Base-by-base conservation (phyloP, 2,329 filamentous ascomycete species). In the Fusarium floridanum region DNA sequence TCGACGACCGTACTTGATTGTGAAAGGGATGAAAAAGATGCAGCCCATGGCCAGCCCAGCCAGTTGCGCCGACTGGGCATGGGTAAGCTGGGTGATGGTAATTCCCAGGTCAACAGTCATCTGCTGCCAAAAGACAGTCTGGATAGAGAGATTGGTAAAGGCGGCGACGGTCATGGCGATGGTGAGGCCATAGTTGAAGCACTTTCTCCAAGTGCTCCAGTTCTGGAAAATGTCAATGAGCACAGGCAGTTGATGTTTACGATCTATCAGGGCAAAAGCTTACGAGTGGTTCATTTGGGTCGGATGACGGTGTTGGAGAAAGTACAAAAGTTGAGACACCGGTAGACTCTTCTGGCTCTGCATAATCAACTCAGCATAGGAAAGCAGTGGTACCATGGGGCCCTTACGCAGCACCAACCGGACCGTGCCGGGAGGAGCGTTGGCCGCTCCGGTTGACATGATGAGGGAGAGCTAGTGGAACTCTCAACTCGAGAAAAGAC, bases 1-100 rank as follows among this genome's bases (percentile, higher is more conserved):
- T 0, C 82, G 79, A 2, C 82, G 78, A 1, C 82, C 82, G 56
- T 81, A 83, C 48, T 82, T 83, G 66, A 80, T 78, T 2, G 81
- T 77, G 2, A 83, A 75, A 0, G 82, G 82, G 7, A 84, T 78
- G 59, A 83, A 80, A 64, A 83, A 74, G 12, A 83, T 66, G 55
- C 82, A 82, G 1, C 81, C 81, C 11, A 80, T 70, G 17, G 82
- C 81, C 3, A 83, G 71, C 2, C 82, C 82, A 2, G 79, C 78
- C 2, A 79, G 69, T 45, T 81, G 78, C 1, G 77, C 75, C 0
- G 82, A 82, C 6, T 78, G 75, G 7, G 74, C 75, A 11, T 73
- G 71, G 56, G 68, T 82, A 2, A 81, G 73, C 3, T 80, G 76
- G 16, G 61, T 67, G 10, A 78, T 70, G 24, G 70, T 74, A 3